A percentile compares a stretch with the other conserved stretches of the same genome.
Conservation (phyloP, 805 yeast genomes). For the Candida chilensis region DNA sequence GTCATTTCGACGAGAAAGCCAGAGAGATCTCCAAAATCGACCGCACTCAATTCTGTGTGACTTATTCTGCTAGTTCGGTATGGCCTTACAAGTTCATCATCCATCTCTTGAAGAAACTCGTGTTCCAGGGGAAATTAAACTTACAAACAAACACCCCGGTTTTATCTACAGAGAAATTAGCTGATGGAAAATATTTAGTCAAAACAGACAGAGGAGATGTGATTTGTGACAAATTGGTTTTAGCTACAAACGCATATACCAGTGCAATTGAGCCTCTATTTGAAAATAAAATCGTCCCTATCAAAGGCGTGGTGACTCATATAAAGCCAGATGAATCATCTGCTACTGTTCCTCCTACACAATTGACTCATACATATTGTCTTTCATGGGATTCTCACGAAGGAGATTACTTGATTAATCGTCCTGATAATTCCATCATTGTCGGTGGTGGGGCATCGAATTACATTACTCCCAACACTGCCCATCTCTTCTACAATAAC, state of each 20-base stretch:
- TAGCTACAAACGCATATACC: constrained; percentile 26
- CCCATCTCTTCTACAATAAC: constrained; percentile 1
- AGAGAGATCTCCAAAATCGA: constrained; percentile 4
- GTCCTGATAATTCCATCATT: constrained; percentile 5
- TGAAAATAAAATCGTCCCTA: constrained; percentile 8
- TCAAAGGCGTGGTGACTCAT: constrained; percentile 8
- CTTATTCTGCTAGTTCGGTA: constrained; percentile 5
- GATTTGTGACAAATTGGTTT: constrained; percentile 20
- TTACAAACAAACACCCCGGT: constrained; percentile 5
- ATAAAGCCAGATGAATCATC: not conserved
- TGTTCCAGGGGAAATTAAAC: constrained; percentile 2
- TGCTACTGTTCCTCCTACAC: not conserved
- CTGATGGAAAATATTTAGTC: not conserved
- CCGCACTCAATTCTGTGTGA: constrained; percentile 4
- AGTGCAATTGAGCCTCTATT: constrained; percentile 1
- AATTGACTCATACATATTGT: not conserved
- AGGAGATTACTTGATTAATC: constrained; percentile 5
- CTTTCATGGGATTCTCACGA: not conserved
- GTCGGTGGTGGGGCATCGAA: constrained; percentile 5
- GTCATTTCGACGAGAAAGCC: constrained; percentile 4
- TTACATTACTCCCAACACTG: not conserved
- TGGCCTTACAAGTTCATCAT: constrained; percentile 6
- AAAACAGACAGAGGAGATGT: constrained; percentile 2
- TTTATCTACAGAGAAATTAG: not conserved
- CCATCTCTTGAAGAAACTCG: constrained; percentile 3